Conservation (phyloP, 2,329 filamentous ascomycete genomes). For the Aspergillus novoparasiticus region DNA sequence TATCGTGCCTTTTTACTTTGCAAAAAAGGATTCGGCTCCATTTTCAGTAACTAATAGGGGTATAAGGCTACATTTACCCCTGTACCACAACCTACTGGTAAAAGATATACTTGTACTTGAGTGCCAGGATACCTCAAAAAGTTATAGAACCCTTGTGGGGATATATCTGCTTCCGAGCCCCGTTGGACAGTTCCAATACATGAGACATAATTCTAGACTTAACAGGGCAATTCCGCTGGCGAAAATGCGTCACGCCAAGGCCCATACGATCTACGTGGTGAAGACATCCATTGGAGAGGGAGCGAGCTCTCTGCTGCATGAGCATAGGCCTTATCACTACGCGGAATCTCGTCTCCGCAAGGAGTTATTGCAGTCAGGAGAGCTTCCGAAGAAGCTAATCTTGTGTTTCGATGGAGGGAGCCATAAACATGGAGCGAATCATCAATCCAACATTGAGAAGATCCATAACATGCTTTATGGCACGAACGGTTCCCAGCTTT, state of each 20-base stretch:
- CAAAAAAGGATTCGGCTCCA: neutral
- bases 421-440: neutral
- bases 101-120: neutral
- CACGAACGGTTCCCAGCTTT: neutral
- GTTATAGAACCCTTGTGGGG: neutral
- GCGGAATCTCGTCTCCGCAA: neutral
- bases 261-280: neutral
- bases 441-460: neutral
- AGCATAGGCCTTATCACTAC: neutral
- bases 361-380: neutral
- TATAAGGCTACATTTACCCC: neutral
- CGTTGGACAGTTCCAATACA: neutral
- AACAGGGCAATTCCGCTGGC: neutral
- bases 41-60: constrained; percentile 1
- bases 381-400: neutral
- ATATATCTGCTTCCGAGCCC: neutral
- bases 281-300: neutral
- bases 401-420: neutral
- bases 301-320: neutral
- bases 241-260: neutral
- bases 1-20: neutral
- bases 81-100: neutral
- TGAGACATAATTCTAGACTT: neutral
- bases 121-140: neutral
- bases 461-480: neutral